Evolutionary conservation across 2,329 filamentous ascomycete genomes (phyloP).

Genomic region (Onygenales sp.): DNA sequence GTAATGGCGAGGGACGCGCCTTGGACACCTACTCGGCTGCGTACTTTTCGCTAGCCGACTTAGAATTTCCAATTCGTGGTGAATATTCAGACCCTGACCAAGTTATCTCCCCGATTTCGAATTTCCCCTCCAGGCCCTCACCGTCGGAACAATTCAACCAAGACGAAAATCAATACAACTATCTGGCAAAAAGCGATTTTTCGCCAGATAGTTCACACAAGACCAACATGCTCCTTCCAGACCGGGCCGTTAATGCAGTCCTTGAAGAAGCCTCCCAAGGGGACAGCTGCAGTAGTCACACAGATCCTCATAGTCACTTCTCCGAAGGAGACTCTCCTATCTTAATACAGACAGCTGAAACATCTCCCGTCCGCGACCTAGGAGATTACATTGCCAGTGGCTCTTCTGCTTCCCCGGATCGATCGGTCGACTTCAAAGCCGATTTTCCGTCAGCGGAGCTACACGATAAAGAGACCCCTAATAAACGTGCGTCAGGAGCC

Average conservation of each 20-base stretch:
- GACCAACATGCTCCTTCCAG: not conserved
- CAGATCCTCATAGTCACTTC: not conserved
- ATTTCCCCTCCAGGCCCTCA: not conserved
- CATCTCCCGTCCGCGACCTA: not conserved
- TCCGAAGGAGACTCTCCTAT: not conserved
- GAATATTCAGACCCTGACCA: not conserved
- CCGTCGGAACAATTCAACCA: not conserved
- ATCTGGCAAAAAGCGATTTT: not conserved
- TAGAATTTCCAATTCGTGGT: not conserved
- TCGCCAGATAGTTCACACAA: not conserved
- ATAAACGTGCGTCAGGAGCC: conserved; percentile 12
- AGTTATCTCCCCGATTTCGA: not conserved
- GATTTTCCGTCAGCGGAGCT: not conserved
- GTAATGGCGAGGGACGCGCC: not conserved
- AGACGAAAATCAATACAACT: not conserved
- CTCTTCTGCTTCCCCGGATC: not conserved
- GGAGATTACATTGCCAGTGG: not conserved
- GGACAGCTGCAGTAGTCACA: not conserved
- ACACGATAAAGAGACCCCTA: not conserved
- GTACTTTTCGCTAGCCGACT: not conserved
- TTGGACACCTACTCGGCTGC: not conserved
- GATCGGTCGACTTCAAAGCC: not conserved
- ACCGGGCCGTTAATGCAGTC: not conserved
- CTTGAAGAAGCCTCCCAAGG: not conserved
- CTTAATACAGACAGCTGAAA: not conserved